Evolutionary conservation across 495 filamentous ascomycete species (phyloP), one percentile per base, ranked within the genome.

Genomic region (Patellaria atrata): DNA sequence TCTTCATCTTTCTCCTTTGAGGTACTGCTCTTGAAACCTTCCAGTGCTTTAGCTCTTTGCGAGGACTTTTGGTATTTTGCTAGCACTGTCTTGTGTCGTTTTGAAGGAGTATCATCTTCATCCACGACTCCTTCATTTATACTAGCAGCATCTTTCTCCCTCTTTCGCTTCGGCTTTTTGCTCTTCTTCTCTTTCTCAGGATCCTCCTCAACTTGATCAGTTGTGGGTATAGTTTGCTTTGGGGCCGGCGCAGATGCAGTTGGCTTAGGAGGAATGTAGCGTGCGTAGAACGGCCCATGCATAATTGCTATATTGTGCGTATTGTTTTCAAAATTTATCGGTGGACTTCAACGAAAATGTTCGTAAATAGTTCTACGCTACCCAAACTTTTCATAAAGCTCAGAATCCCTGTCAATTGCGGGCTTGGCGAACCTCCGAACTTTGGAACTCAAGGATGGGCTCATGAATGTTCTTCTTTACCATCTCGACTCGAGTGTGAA

Each of bases 211-310:
- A 10, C 12, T 16, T 6, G 1, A n/a, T 21, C 31, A 14, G 14
- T 22, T 37, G 18, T 11, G 25, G n/a, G 12, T 11, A 14, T 21
- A 22, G 20, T 26, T 27, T 11, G 16, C 10, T 21, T n/a, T 11
- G 15, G 2, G 23, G 5, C 21, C 0, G 24, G 11, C 27, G 21
- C 5, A 30, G 4, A 14, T 27, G 8, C 27, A 11, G 40, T 32
- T 12, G 45, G n/a, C 34, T 54, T 55, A 4, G 66, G 60, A 10
- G 68, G 68, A 12, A 64, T 45, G 37, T 65, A 71, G 12, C 67
- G 56, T 28, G 59, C 55, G 45, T 71, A 69, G 22, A 73, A 57
- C 16, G 47, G 47, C 11, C 51, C 53, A 33, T 60, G 33, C 58
- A 63, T 63, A 24, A n/a, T n/a, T n/a, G n/a, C n/a, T n/a, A n/a